Conservation (phyloP, 805 yeast species). For the Phaffomyces opuntiae region DNA sequence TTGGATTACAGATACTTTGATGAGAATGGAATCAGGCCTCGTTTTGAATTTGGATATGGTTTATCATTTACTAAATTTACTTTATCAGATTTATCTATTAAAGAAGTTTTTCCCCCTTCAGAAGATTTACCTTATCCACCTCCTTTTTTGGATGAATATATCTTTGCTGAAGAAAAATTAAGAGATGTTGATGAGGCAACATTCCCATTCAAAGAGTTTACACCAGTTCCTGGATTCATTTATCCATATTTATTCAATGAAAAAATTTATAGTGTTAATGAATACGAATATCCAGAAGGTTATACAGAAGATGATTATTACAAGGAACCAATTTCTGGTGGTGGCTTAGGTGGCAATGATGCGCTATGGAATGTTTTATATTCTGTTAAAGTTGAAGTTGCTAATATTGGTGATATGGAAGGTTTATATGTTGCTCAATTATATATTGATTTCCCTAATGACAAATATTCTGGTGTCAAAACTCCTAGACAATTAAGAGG, state of each 20-base stretch:
- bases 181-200: conserved; percentile 49
- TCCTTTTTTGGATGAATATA: conserved; percentile 36
- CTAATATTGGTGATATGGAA: conserved; percentile 38
- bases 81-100: conserved; percentile 28
- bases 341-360: conserved; percentile 54
- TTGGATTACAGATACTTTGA: conserved; percentile 56
- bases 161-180: conserved; percentile 38
- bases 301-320: conserved; percentile 26
- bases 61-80: conserved; percentile 6
- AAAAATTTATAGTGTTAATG: conserved; percentile 23
- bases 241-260: conserved; percentile 42
- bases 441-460: conserved; percentile 42
- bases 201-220: conserved; percentile 44
- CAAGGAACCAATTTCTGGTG: conserved; percentile 30
- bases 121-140: conserved; percentile 40
- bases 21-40: conserved; percentile 45
- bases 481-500: conserved; percentile 52
- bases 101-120: conserved; percentile 35
- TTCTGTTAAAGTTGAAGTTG: conserved; percentile 37
- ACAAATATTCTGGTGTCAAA: conserved; percentile 27
- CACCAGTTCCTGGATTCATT: conserved; percentile 48
- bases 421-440: conserved; percentile 48
- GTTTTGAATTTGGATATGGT: conserved; percentile 49
- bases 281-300: conserved; percentile 30
- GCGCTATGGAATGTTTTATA: conserved; percentile 50